Evolutionary conservation across 1,284 basidiomycete genomes (phyloP), one percentile per base, ranked within the genome.

Genomic region (Ganoderma lingzhi): DNA sequence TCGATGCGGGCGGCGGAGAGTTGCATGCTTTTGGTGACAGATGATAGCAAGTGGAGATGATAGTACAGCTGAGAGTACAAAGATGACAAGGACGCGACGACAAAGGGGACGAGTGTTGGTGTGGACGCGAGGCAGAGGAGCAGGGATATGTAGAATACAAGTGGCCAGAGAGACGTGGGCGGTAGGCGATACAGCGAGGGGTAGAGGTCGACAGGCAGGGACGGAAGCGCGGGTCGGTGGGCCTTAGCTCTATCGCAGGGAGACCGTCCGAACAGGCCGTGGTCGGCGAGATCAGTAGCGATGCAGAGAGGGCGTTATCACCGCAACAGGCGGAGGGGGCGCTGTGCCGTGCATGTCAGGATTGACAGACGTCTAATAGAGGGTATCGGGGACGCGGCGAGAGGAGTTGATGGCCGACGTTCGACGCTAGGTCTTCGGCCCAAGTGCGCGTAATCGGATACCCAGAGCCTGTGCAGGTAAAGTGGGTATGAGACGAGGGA

Each of bases 21-120:
- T 55, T 68, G 69, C 64, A 63, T 68, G 70, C 72, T 73, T 73
- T 73, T 71, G 72, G 63, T 63, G 70, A 64, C 68, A 59, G 69
- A 67, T 66, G 67, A 70, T 39, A 71, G 72, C 70, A 69, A 60
- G 65, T 63, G 62, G 70, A 69, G 64, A 67, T 68, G 62, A 32
- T 72, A 62, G 60, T 72, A 72, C 71, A 72, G 42, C 45, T 61
- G 66, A 56, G 56, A 59, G 59, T 69, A 67, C 68, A 73, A 63
- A 44, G 51, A 42, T 35, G 41, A 56, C 30, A 48, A 62, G 6
- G 63, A 62, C 58, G 48, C 62, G 63, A 60, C 56, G 67, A 64
- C 37, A 32, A 51, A 56, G 58, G 41, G 30, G 30, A 63, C 53
- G 42, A 15, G 39, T 51, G 23, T 39, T 53, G 72, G 30, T 42